Base-by-base conservation (phyloP, 306 rosid genomes). In the Rubus parviflorus region DNA sequence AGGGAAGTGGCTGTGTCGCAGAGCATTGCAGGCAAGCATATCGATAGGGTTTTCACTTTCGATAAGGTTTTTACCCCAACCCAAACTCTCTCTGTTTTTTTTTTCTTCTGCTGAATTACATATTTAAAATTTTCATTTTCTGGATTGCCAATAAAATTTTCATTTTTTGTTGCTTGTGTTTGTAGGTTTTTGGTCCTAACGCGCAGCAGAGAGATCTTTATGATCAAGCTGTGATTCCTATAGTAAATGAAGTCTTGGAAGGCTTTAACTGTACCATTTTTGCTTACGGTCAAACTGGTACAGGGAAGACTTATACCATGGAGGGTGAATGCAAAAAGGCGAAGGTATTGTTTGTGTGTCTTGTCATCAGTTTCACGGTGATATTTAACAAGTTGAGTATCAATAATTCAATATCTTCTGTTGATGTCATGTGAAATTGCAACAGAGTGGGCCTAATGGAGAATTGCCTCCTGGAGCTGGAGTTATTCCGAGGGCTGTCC, bases 241-340 rank as follows among this genome's bases (percentile, higher is more conserved):
- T 94, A 45, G 98, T 94, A 16, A 52, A 92, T 68, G 98, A 94
- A 82, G 98, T 92, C 19, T 64, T 94, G 20, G 98, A 94, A 75
- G 97, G 98, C 0, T 94, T 94, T 62, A 92, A 94, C 75, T 94
- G 98, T 74, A 94, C 98, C 40, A 92, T 94, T 72, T 92, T 94
- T 75, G 98, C 97, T 0, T 90, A 94, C 75, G 98, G 98, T 54
- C 98, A 94, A 86, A 94, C 98, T 16, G 98, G 98, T 67, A 94
- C 97, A 0, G 97, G 98, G 12, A 94, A 94, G 84, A 94, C 98
- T 0, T 92, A 84, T 79, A 94, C 98, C 0, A 94, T 94, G 98
- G 98, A 94, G 84, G 98, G 98, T 49, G 98, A 94, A 75, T 92
- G 93, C 82, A 94, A 94, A 83, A 89, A 87, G 82, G 53, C 98